Evolutionary conservation across 2,329 filamentous ascomycete species (phyloP), one percentile per base, ranked within the genome.

Genomic region (Sphaceloma murrayae): DNA sequence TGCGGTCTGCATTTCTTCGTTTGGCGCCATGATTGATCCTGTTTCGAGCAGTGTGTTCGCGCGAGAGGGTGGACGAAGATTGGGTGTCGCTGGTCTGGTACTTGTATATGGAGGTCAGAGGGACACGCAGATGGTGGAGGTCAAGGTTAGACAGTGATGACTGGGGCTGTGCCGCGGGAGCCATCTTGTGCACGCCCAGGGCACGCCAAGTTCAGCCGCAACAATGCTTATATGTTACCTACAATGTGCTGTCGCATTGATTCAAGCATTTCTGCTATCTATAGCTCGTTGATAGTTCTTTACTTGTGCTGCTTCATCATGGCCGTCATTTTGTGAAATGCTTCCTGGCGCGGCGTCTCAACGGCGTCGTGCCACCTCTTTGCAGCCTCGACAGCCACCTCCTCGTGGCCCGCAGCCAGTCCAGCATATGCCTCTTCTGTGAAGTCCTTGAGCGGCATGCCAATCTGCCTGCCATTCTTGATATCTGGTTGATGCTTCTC

Each of bases 371-470:
- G 73, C 43, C 67, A 70, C 8, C 56, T 54, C 47, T 60, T 61
- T 2, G 65, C 61, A 40, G 62, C 63, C 2, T 70, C 68, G 9
- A 76, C 67, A 0, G 67, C 61, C 46, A 76, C 67, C 54, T 75
- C 68, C 39, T 75, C 71, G 34, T 72, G 64, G 2, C 70, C 70
- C 1, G 58, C 54, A 24, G 50, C 53, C 45, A 76, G 48, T 19
- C 63, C 66, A 4, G 53, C 53, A 60, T 68, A 75, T 2, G 71
- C 65, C 47, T 71, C 66, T 13, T 72, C 61, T 0, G 63, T 67
- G 48, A 75, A 76, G 21, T 74, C 64, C 13, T 65, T 57, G 39
- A 76, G 51, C 3, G 72, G 72, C 67, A 77, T 75, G 1, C 72
- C 72, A 16, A 74, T 64, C n/a, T 59, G 48, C 11, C 64, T 52